Conservation (phyloP, 352 stramenopile genomes). For the Phytopythium cucurbitacearum region DNA sequence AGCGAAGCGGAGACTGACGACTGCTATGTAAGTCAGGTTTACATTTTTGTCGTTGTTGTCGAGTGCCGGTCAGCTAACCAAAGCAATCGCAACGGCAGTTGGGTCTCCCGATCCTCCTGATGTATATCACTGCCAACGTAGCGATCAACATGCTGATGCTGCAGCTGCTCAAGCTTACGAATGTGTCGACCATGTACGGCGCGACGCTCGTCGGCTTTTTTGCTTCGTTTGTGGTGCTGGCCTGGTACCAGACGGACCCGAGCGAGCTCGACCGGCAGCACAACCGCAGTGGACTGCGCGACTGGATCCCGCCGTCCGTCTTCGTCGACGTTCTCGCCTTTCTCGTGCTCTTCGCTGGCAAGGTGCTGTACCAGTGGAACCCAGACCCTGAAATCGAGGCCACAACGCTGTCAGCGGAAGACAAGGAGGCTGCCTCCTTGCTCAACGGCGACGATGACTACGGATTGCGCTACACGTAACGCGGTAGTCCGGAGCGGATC, state of each 20-base stretch:
- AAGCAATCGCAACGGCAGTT: slow-evolving; percentile 30
- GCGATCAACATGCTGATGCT: slow-evolving; percentile 71
- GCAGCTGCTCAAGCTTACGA: slow-evolving; percentile 73
- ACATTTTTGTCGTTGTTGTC: background rate
- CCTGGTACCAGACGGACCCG: slow-evolving; percentile 74
- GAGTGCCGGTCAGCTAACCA: background rate
- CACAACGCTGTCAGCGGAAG: slow-evolving; percentile 76
- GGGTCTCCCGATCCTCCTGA: slow-evolving; percentile 59
- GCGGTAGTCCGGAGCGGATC: background rate
- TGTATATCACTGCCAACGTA: slow-evolving; percentile 79
- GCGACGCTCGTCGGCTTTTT: slow-evolving; percentile 72
- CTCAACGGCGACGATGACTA: slow-evolving; percentile 68
- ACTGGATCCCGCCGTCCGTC: slow-evolving; percentile 70
- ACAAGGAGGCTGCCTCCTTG: slow-evolving; percentile 79
- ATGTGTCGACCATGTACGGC: slow-evolving; percentile 70
- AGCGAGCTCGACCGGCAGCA: slow-evolving; percentile 63
- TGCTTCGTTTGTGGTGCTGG: slow-evolving; percentile 64
- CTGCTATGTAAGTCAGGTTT: slow-evolving; percentile 51
- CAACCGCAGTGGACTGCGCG: slow-evolving; percentile 44
- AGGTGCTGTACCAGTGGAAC: slow-evolving; percentile 81
- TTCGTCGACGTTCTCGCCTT: slow-evolving; percentile 74
- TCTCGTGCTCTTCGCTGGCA: slow-evolving; percentile 56
- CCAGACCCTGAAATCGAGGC: slow-evolving; percentile 70
- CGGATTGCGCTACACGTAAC: slow-evolving; percentile 68
- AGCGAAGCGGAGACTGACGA: slow-evolving; percentile 62